Evolutionary conservation across 2,329 filamentous ascomycete species (phyloP).

Genomic region (Fusarium sp.): DNA sequence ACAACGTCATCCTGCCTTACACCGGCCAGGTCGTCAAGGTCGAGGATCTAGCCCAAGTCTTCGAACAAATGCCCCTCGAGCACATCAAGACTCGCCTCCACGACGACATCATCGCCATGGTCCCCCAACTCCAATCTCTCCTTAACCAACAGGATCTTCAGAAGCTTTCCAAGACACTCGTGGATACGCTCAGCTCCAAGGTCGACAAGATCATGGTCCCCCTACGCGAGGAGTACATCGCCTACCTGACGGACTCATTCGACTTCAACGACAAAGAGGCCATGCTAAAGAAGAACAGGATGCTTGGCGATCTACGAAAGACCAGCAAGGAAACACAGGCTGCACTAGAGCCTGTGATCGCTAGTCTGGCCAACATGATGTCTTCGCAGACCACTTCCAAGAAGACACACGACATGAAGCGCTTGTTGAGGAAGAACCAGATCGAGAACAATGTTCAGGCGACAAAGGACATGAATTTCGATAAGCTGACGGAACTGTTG

Average conservation of each 20-base stretch:
- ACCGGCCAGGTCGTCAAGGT: neutral
- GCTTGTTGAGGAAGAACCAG: conserved; percentile 7
- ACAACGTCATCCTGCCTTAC: conserved; percentile 9
- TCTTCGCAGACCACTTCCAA: conserved; percentile 25
- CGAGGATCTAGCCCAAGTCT: neutral
- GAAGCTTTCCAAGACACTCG: neutral
- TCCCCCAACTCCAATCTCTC: conserved; percentile 12
- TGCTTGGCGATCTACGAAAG: neutral
- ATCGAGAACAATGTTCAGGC: conserved; percentile 23
- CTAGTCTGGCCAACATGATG: conserved; percentile 16
- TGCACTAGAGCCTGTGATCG: neutral
- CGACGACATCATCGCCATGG: conserved; percentile 6
- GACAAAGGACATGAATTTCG: conserved; percentile 18
- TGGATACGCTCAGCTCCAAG: conserved; percentile 11
- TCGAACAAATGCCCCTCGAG: neutral
- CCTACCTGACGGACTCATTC: neutral
- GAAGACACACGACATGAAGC: conserved; percentile 23
- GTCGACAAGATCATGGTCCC: neutral
- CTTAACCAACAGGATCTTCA: conserved; percentile 6
- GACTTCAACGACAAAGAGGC: neutral
- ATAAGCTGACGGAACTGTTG: neutral
- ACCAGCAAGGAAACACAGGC: neutral
- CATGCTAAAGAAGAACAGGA: conserved; percentile 8
- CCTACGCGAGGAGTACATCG: neutral
- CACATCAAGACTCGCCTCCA: conserved; percentile 3